Conservation (phyloP, 2,329 filamentous ascomycete species). For the Falciphora oryzae region DNA sequence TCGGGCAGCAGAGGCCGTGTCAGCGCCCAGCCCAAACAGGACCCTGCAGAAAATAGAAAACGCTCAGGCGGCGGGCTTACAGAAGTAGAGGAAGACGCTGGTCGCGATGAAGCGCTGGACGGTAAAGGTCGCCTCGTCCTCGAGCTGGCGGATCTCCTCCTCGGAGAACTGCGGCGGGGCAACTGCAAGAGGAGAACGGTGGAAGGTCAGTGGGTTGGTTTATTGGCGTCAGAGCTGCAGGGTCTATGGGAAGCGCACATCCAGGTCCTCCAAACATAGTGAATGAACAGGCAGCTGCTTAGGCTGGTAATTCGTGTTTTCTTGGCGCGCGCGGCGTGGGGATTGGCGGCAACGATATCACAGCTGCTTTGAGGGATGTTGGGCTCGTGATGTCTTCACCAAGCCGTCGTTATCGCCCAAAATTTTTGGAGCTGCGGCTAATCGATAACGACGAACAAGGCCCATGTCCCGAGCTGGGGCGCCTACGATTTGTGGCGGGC, state of each 20-base stretch:
- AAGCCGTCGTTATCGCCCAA: background rate
- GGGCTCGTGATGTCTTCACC: background rate
- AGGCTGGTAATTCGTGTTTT: background rate
- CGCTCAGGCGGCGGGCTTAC: constrained; percentile 42
- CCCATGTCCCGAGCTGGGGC: background rate
- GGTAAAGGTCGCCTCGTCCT: constrained; percentile 61
- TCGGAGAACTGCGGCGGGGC: constrained; percentile 62
- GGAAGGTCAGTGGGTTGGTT: background rate
- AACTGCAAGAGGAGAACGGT: constrained; percentile 36
- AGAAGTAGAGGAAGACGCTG: constrained; percentile 67
- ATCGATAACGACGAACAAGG: background rate
- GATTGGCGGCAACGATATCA: background rate
- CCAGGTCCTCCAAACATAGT: constrained; percentile 61
- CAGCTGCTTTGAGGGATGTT: background rate
- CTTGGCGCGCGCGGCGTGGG: background rate
- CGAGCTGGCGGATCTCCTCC: constrained; percentile 64
- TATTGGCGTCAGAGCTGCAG: background rate
- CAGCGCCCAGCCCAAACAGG: background rate
- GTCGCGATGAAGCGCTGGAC: constrained; percentile 62
- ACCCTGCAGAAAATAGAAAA: background rate
- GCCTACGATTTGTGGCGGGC: no score
- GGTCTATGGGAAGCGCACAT: constrained; percentile 19
- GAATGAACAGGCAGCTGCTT: constrained; percentile 8
- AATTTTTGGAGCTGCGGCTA: background rate
- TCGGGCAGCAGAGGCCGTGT: background rate